A percentile compares a stretch with the other conserved stretches of the same genome.
Evolutionary conservation across 2,329 filamentous ascomycete species (phyloP).

Genomic region (Aplosporella prunicola): DNA sequence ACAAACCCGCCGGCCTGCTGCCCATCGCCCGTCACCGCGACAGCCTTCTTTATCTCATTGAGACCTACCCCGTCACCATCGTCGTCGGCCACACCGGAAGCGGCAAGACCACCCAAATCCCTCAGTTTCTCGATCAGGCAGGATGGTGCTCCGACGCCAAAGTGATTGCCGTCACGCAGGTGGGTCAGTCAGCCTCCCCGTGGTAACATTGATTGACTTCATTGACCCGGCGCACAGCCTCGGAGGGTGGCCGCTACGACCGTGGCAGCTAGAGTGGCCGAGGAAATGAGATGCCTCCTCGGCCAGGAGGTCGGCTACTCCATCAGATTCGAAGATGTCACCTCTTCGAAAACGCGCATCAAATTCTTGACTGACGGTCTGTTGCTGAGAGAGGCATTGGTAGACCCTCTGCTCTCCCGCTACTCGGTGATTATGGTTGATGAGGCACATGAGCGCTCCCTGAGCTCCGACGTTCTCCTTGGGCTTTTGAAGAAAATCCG

Average conservation of each 20-base stretch:
- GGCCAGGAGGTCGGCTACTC: slow-evolving; percentile 85
- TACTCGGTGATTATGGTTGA: slow-evolving; percentile 98
- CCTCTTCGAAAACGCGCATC: slow-evolving; percentile 73
- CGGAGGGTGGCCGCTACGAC: slow-evolving; percentile 84
- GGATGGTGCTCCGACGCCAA: slow-evolving; percentile 85
- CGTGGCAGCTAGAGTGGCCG: slow-evolving; percentile 77
- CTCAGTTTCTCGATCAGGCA: slow-evolving; percentile 77
- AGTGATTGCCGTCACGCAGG: slow-evolving; percentile 81
- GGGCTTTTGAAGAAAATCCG: slow-evolving; percentile 86
- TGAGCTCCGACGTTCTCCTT: slow-evolving; percentile 84
- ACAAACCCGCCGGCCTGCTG: slow-evolving; percentile 74
- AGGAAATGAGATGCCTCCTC: slow-evolving; percentile 76
- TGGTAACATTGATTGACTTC: too few relatives aligned
- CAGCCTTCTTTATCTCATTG: slow-evolving; percentile 73
- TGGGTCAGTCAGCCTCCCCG: slow-evolving; percentile 38
- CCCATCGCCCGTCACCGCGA: slow-evolving; percentile 80
- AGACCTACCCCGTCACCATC: slow-evolving; percentile 75
- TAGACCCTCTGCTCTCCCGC: slow-evolving; percentile 79
- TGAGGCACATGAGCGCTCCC: slow-evolving; percentile 87
- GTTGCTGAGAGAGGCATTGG: slow-evolving; percentile 80
- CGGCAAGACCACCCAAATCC: slow-evolving; percentile 92
- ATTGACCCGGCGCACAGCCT: slow-evolving; percentile 46
- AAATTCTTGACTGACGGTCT: slow-evolving; percentile 95
- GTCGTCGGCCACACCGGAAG: slow-evolving; percentile 91
- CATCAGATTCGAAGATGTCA: slow-evolving; percentile 84